A percentile compares a stretch with the other conserved stretches of the same genome.
phyloP scores from a whole-genome alignment of 352 stramenopile species.

The Globisporangium alternatum region DNA sequence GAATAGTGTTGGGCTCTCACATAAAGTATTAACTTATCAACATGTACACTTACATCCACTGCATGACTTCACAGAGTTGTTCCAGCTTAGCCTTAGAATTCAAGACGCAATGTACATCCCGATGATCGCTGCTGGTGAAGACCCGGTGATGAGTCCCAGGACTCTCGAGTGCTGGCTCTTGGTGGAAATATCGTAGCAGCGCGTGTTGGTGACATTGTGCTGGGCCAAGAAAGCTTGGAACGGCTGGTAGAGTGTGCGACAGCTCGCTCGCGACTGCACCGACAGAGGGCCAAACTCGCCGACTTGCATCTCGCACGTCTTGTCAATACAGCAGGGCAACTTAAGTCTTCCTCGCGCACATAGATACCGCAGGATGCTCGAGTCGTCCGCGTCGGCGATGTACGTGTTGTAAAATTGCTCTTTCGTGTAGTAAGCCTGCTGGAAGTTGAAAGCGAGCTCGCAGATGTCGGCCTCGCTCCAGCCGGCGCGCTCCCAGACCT shows the following conservation, averaged over 20 bases:
- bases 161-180: background rate
- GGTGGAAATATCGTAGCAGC: background rate
- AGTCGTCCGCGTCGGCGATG: conserved; percentile 19
- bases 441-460: conserved; percentile 18
- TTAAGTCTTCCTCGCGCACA: conserved; percentile 4
- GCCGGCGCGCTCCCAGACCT: conserved; percentile 14
- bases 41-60: background rate
- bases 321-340: background rate
- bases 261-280: conserved; percentile 1
- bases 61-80: too few relatives aligned
- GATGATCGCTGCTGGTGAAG: background rate
- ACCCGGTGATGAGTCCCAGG: conserved; percentile 1
- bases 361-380: conserved; percentile 11
- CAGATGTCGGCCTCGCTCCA: conserved; percentile 14
- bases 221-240: conserved; percentile 1
- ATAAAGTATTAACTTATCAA: background rate
- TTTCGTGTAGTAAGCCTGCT: conserved; percentile 19
- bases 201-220: background rate
- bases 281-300: background rate
- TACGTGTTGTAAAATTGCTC: conserved; percentile 21
- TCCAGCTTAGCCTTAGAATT: background rate
- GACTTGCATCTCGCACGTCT: background rate
- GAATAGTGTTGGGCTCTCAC: background rate
- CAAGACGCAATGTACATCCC: conserved; percentile 8
- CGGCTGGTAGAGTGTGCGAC: conserved; percentile 7